phyloP scores from a whole-genome alignment of 768 basidiomycete genomes.

The Lentinula edodes region DNA sequence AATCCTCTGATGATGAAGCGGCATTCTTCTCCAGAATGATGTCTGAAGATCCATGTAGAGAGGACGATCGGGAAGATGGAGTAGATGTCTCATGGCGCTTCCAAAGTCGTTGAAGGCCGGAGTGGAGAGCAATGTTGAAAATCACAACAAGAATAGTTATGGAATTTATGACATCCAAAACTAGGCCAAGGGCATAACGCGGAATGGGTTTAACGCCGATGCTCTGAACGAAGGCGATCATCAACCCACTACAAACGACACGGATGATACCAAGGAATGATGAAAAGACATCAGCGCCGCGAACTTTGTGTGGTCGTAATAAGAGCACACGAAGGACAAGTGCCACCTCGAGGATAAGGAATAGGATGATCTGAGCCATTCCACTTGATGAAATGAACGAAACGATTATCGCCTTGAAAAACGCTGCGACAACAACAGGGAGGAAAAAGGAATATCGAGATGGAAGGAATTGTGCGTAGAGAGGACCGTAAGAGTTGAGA shows the following conservation, averaged over 20 bases:
- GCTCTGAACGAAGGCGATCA: slow-evolving; percentile 72
- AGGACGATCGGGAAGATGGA: background rate
- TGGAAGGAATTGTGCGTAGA: slow-evolving; percentile 63
- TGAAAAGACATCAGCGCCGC: slow-evolving; percentile 65
- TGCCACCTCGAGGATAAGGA: slow-evolving; percentile 63
- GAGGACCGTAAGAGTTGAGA: slow-evolving; percentile 44
- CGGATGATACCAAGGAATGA: slow-evolving; percentile 64
- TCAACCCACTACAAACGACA: slow-evolving; percentile 60
- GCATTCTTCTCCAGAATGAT: slow-evolving; percentile 23
- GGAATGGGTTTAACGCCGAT: slow-evolving; percentile 68
- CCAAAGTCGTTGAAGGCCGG: slow-evolving; percentile 28
- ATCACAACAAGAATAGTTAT: slow-evolving; percentile 66
- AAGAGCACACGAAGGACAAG: slow-evolving; percentile 46
- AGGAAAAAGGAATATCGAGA: slow-evolving; percentile 66
- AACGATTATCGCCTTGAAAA: slow-evolving; percentile 70
- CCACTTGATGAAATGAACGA: slow-evolving; percentile 58
- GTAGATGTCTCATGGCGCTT: slow-evolving; percentile 10
- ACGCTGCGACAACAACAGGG: slow-evolving; percentile 46
- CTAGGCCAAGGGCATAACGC: slow-evolving; percentile 74
- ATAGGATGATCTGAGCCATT: slow-evolving; percentile 61
- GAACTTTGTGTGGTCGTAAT: slow-evolving; percentile 60
- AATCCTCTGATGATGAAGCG: slow-evolving; percentile 3
- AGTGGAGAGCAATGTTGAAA: slow-evolving; percentile 56
- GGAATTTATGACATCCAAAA: slow-evolving; percentile 67
- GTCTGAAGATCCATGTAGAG: slow-evolving; percentile 13